Conservation (phyloP, 768 basidiomycete genomes). For the Naganishia friedmannii region DNA sequence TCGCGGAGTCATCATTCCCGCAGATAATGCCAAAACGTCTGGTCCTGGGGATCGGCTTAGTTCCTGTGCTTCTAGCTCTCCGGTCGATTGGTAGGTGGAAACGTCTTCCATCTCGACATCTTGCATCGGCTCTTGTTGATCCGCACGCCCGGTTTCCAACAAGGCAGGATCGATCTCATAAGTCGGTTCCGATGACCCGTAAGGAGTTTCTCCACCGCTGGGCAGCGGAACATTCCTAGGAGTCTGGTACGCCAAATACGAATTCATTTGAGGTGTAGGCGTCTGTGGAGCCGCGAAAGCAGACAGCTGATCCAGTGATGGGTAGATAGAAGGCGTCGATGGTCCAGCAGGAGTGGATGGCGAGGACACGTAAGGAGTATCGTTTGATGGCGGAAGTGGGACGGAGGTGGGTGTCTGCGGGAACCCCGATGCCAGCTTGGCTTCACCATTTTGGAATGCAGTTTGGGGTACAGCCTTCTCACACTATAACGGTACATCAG, state of each 20-base stretch:
- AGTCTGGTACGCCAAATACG: constrained; percentile 16
- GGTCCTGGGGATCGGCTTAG: constrained; percentile 21
- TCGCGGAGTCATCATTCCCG: constrained; percentile 2
- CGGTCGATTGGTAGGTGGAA: background rate
- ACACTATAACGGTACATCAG: background rate
- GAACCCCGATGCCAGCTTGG: background rate
- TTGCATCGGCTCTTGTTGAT: background rate
- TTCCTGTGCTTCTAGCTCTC: background rate
- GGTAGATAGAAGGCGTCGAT: constrained; percentile 3
- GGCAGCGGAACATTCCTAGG: constrained; percentile 30
- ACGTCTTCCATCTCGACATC: constrained; percentile 32
- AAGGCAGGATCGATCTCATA: constrained; percentile 15
- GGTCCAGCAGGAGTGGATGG: constrained; percentile 15
- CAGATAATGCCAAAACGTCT: background rate
- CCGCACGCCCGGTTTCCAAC: background rate
- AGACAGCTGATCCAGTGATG: constrained; percentile 10
- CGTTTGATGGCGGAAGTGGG: constrained; percentile 2
- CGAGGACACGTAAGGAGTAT: constrained; percentile 7
- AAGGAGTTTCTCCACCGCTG: constrained; percentile 25
- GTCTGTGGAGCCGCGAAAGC: constrained; percentile 3
- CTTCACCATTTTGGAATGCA: background rate
- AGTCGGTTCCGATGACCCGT: background rate
- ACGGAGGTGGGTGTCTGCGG: constrained; percentile 13
- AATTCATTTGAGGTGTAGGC: background rate
- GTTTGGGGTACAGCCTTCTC: background rate